Conservation (phyloP, 1,139 yeast genomes). For the Candida glucosophila region DNA sequence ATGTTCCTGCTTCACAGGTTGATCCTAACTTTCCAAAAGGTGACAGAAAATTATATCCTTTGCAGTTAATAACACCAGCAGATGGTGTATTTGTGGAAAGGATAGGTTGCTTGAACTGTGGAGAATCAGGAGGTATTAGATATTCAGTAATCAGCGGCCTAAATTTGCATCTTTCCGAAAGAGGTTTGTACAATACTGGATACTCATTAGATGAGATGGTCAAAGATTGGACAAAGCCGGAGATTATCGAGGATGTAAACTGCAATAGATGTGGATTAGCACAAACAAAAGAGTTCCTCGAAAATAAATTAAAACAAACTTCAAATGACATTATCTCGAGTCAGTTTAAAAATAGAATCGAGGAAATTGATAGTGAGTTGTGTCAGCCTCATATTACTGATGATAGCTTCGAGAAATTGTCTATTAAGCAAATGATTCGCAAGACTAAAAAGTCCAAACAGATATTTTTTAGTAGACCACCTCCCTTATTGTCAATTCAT, state of each 20-base stretch:
- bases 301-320: conserved; percentile 27
- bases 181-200: conserved; percentile 25
- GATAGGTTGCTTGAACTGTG: conserved; percentile 83
- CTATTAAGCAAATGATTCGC: conserved; percentile 66
- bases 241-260: conserved; percentile 84
- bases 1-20: conserved; percentile 63
- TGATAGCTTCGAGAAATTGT: conserved; percentile 63
- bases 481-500: conserved; percentile 76
- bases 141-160: conserved; percentile 76
- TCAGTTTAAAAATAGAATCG: conserved; percentile 43
- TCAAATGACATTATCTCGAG: conserved; percentile 29
- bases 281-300: conserved; percentile 48
- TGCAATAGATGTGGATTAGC: conserved; percentile 82
- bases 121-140: conserved; percentile 88
- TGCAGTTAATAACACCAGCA: conserved; percentile 70
- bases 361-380: conserved; percentile 51
- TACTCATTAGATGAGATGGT: conserved; percentile 50
- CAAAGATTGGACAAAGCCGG: conserved; percentile 69
- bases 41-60: conserved; percentile 38
- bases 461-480: conserved; percentile 70
- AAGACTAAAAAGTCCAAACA: conserved; percentile 81
- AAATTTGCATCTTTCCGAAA: conserved; percentile 54
- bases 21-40: conserved; percentile 50
- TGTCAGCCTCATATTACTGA: conserved; percentile 66
- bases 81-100: conserved; percentile 84